Evolutionary conservation across 2,329 filamentous ascomycete genomes (phyloP).

Genomic region (Fusarium graminum): DNA sequence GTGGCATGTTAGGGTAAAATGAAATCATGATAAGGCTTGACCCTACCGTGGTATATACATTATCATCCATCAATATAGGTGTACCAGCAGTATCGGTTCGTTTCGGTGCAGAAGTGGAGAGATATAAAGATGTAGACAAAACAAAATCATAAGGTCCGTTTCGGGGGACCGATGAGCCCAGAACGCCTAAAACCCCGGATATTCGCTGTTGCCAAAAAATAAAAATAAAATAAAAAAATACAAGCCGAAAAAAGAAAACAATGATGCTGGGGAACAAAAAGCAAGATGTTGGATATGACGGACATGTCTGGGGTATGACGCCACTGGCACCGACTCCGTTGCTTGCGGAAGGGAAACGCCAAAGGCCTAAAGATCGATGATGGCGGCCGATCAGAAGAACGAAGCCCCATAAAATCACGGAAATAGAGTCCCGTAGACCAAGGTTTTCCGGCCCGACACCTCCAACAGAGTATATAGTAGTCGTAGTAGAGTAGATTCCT

Average conservation of each 20-base stretch:
- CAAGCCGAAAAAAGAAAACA: background rate
- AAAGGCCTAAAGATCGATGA: conserved; percentile 3
- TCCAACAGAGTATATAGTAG: background rate
- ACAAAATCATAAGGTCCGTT: conserved; percentile 13
- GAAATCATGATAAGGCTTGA: background rate
- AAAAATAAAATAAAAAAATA: no score
- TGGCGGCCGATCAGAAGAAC: conserved; percentile 8
- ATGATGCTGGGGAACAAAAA: conserved; percentile 1
- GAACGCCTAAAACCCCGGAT: conserved; percentile 35
- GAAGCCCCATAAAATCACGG: conserved; percentile 4
- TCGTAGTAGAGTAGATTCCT: conserved; percentile 2
- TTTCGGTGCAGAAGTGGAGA: conserved; percentile 30
- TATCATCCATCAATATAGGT: conserved; percentile 30
- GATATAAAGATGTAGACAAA: background rate
- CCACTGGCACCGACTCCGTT: conserved; percentile 8
- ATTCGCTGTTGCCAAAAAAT: conserved; percentile 22
- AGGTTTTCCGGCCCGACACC: conserved; percentile 18
- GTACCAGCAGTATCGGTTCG: conserved; percentile 15
- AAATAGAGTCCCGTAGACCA: conserved; percentile 9
- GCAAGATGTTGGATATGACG: background rate
- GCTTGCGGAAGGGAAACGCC: conserved; percentile 23
- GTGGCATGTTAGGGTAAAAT: conserved; percentile 4
- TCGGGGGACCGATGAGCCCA: conserved; percentile 4
- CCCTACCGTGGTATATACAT: conserved; percentile 33
- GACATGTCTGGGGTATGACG: conserved; percentile 21